These are phyloP conservation scores for Teunomyces tritomae DNA, from an alignment of 805 yeast species.

Conservation along the genomic window DNA sequence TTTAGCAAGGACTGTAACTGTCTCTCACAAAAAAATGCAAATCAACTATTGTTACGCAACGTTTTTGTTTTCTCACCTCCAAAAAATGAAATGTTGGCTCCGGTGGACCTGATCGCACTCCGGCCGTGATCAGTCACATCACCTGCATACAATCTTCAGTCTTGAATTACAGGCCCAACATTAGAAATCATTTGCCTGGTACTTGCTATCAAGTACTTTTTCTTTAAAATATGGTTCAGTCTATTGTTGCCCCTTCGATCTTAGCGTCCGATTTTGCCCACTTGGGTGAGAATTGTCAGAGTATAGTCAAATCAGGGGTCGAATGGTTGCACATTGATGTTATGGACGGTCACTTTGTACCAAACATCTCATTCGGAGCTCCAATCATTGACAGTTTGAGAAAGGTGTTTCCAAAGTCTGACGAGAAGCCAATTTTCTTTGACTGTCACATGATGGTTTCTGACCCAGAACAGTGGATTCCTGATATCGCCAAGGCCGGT, in stretches of 20 bases:
- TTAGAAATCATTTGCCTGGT: background rate
- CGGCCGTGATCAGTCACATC: too few species aligned
- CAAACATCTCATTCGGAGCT: slow-evolving; percentile 92
- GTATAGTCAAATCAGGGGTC: slow-evolving; percentile 74
- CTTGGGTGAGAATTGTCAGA: slow-evolving; percentile 82
- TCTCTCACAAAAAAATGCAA: too few species aligned
- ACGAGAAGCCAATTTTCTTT: slow-evolving; percentile 53
- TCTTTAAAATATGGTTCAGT: slow-evolving; percentile 55
- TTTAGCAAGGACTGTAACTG: too few species aligned
- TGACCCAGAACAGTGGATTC: slow-evolving; percentile 90
- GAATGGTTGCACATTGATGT: slow-evolving; percentile 98
- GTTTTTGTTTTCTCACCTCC: too few species aligned
- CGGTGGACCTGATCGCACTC: too few species aligned
- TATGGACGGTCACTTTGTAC: slow-evolving; percentile 99
- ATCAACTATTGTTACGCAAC: too few species aligned
- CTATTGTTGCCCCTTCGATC: slow-evolving; percentile 92
- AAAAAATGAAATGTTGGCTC: too few species aligned
- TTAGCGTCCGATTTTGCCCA: slow-evolving; percentile 90
- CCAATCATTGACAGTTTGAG: slow-evolving; percentile 81
- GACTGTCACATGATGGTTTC: slow-evolving; percentile 99
- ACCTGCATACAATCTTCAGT: background rate
- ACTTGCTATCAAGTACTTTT: background rate
- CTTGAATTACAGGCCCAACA: background rate
- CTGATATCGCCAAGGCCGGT: slow-evolving; percentile 86
- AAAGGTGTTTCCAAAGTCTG: slow-evolving; percentile 67